Evolutionary conservation across 257 asterid genomes (phyloP), one percentile per base, ranked within the genome.

Genomic region (Solanum arcanum): DNA sequence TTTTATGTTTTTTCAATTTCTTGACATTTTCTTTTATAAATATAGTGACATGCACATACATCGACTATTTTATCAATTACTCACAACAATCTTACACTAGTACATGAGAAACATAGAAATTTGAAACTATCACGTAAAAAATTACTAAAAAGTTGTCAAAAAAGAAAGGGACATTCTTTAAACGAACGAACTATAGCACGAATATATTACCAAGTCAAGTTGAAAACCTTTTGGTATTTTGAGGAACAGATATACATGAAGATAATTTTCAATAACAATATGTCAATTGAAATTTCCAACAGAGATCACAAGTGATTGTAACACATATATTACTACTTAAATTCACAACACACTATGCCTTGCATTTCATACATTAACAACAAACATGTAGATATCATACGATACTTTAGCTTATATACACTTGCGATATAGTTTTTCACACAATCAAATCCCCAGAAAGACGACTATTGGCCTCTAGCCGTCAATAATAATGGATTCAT

Each of bases 31-130:
- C 5, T 18, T n/a, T 52, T 52, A 52, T 18, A 52, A 18, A 52
- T 0, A 0, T 0, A 14, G 74, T 27, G 21, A 1, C 37, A 5
- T 14, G 41, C 18, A 14, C 12, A 5, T 6, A 68, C 1, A 14
- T 68, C 1, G 5, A 68, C 5, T 29, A 69, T 14, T 29, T 0
- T 27, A 68, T 62, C 13, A 9, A 62, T 18, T 20, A 56, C 4
- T 56, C 20, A 7, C 2, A 56, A 56, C 25, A 7, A 20, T 56
- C 12, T 56, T 52, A 16, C 62, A 52, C 62, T 52, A 52, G 20
- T 52, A 52, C n/a, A 52, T 2, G 4, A 52, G 2, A 52, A 18
- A 52, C 2, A 6, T 6, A 37, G 1, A 37, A 37, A 37, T 1
- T 37, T 37, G 7, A 5, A 37, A 37, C 39, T 37, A 37, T 37